Base-by-base conservation (phyloP, 148 eudicot species). In the Rhododendron williamsianum region DNA sequence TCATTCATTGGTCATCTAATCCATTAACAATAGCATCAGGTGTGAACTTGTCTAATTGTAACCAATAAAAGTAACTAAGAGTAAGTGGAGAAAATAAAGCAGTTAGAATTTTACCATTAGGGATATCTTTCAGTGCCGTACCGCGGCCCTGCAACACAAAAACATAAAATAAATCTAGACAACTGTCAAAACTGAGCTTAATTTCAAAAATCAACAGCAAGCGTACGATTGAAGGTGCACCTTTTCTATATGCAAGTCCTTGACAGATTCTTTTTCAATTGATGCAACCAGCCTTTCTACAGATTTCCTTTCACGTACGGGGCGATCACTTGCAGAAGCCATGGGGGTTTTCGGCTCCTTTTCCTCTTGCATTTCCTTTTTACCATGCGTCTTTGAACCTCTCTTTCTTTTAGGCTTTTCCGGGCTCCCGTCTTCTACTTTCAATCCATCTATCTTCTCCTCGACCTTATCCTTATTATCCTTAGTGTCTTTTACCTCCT, bases 261-360 rank as follows among this genome's bases (percentile, higher is more conserved):
- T 95, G 21, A 85, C 78, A 52, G 90, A 81, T 82, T 95, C 98
- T 91, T 92, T 90, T 80, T 95, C 98, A 72, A 97, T 90, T 36
- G 89, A 77, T 3, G 99, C 98, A 87, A 97, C 99, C 89, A 97
- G 90, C 91, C 99, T 94, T 84, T 95, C 99, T 72, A 97, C 99
- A 78, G 98, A 95, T 88, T 94, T 97, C 77, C 98, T 88, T 86
- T 97, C 98, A 48, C 98, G 98, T 36, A 95, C 94, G 35, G 99
- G 98, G 51, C 99, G 99, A 25, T 93, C 95, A 74, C 82, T 87
- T 73, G 89, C 76, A 46, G 91, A 80, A 86, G 85, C 36, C 46
- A 78, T 76, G 6, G 98, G 98, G 83, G 98, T 95, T 87, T 89
- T 95, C 13, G 86, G 95, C 83, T 93, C 95, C 77, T 74, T 83